phyloP scores from a whole-genome alignment of 2,329 filamentous ascomycete genomes.

The Pseudogymnoascus sp. region DNA sequence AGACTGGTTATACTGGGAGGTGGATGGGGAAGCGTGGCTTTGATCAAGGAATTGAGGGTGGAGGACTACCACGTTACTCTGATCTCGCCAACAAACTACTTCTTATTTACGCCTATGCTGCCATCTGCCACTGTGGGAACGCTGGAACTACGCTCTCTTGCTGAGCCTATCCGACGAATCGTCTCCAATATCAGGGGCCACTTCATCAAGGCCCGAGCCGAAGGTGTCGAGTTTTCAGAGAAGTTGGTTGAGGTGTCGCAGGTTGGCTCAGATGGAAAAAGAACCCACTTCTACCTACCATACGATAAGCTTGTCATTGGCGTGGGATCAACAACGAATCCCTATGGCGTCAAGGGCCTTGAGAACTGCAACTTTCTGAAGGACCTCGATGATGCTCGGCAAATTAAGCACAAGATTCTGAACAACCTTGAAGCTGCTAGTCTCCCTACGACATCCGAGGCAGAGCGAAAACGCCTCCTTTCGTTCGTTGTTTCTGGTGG shows the following conservation, averaged over 20 bases:
- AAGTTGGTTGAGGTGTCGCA: constrained; percentile 85
- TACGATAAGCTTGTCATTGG: constrained; percentile 95
- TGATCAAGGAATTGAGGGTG: constrained; percentile 81
- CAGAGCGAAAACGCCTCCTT: constrained; percentile 75
- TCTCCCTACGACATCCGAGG: constrained; percentile 82
- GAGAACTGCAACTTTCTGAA: constrained; percentile 94
- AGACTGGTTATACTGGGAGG: constrained; percentile 86
- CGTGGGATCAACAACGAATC: constrained; percentile 86
- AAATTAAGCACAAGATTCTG: constrained; percentile 81
- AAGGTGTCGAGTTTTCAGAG: constrained; percentile 83
- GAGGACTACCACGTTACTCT: constrained; percentile 95
- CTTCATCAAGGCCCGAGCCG: constrained; percentile 78
- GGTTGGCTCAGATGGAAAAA: constrained; percentile 58
- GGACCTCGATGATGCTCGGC: constrained; percentile 82
- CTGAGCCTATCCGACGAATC: constrained; percentile 87
- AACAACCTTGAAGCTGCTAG: constrained; percentile 85
- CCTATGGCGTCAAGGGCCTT: constrained; percentile 89
- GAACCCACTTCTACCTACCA: constrained; percentile 79
- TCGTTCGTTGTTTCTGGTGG: constrained; percentile 96
- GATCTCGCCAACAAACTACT: constrained; percentile 91
- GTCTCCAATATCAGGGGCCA: constrained; percentile 71
- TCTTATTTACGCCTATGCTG: constrained; percentile 96
- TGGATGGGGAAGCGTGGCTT: constrained; percentile 87
- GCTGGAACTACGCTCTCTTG: constrained; percentile 78
- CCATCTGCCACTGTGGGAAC: constrained; percentile 96